A percentile compares a stretch with the other conserved stretches of the same genome.
Evolutionary conservation across 495 filamentous ascomycete genomes (phyloP).

Genomic region (Cenococcum geophilum): DNA sequence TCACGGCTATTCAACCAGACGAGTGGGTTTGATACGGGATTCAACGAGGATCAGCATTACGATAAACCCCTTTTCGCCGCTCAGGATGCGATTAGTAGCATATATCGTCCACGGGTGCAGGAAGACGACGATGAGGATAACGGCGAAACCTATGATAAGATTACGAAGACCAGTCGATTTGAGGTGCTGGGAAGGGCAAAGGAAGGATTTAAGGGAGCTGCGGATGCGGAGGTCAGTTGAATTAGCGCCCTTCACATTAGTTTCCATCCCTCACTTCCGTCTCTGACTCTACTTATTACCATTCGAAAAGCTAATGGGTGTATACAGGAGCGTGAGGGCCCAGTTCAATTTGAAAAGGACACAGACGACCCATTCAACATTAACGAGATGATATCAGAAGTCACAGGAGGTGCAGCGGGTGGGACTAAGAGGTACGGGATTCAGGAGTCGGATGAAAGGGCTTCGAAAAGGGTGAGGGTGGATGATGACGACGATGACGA

Average conservation of each 20-base stretch:
- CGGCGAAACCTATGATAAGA: conserved; percentile 75
- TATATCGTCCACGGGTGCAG: conserved; percentile 73
- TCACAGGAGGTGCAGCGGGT: conserved; percentile 47
- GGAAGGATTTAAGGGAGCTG: conserved; percentile 78
- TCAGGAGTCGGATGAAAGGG: conserved; percentile 65
- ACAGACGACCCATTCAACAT: conserved; percentile 82
- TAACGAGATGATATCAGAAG: conserved; percentile 83
- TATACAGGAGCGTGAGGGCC: conserved; percentile 68
- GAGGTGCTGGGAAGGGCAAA: conserved; percentile 84
- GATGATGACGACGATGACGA: conserved; percentile 59
- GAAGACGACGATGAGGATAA: conserved; percentile 73
- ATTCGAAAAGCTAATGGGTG: conserved; percentile 17
- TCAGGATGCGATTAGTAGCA: conserved; percentile 90
- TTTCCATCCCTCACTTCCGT: background rate
- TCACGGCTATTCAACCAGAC: conserved; percentile 91
- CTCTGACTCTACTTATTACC: background rate
- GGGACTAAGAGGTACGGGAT: conserved; percentile 80
- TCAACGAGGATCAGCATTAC: conserved; percentile 97
- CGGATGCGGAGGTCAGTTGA: conserved; percentile 69
- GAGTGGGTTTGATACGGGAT: conserved; percentile 78
- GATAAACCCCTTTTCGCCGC: conserved; percentile 97
- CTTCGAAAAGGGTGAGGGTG: conserved; percentile 70
- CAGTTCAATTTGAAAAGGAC: conserved; percentile 98
- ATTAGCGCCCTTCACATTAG: background rate
- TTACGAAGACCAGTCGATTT: conserved; percentile 76